phyloP scores from a whole-genome alignment of 192 early-diverging fungal species.

The Mortierella alpina region DNA sequence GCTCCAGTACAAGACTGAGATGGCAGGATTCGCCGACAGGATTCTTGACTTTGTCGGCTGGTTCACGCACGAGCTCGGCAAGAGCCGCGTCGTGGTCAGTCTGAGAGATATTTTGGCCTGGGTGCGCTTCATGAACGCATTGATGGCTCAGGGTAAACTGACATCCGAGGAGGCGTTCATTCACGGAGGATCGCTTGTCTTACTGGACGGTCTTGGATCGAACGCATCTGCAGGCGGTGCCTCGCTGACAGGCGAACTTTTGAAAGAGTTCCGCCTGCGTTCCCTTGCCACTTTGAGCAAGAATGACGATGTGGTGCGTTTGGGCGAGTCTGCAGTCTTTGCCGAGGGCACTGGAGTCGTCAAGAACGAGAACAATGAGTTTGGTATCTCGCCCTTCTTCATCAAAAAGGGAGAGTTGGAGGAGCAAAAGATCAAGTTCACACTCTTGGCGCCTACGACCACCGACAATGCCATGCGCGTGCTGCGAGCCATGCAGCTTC shows the following conservation, averaged over 20 bases:
- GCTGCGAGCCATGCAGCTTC: constrained; percentile 89
- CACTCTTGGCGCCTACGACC: constrained; percentile 92
- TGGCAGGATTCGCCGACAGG: constrained; percentile 58
- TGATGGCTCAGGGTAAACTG: constrained; percentile 58
- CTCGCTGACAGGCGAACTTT: constrained; percentile 51
- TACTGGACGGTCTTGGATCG: constrained; percentile 92
- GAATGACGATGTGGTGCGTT: constrained; percentile 44
- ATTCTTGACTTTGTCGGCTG: constrained; percentile 90
- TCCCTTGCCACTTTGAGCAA: constrained; percentile 58
- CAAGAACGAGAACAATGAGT: constrained; percentile 45
- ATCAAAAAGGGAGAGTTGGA: constrained; percentile 72
- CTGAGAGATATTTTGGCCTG: constrained; percentile 94
- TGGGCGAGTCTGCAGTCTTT: constrained; percentile 54
- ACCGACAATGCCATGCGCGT: constrained; percentile 86
- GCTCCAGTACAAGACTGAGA: constrained; percentile 47
- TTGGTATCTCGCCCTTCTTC: constrained; percentile 87
- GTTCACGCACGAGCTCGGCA: constrained; percentile 72
- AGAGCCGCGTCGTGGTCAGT: constrained; percentile 70
- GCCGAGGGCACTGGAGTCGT: constrained; percentile 42
- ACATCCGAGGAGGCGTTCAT: constrained; percentile 68
- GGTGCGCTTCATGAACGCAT: constrained; percentile 83
- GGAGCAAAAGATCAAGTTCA: constrained; percentile 72
- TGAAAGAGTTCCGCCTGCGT: constrained; percentile 64
- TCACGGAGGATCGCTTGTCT: constrained; percentile 91
- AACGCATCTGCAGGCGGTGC: constrained; percentile 73